Evolutionary conservation across 2,329 filamentous ascomycete genomes (phyloP).

Genomic region (Periconia macrospinosa): DNA sequence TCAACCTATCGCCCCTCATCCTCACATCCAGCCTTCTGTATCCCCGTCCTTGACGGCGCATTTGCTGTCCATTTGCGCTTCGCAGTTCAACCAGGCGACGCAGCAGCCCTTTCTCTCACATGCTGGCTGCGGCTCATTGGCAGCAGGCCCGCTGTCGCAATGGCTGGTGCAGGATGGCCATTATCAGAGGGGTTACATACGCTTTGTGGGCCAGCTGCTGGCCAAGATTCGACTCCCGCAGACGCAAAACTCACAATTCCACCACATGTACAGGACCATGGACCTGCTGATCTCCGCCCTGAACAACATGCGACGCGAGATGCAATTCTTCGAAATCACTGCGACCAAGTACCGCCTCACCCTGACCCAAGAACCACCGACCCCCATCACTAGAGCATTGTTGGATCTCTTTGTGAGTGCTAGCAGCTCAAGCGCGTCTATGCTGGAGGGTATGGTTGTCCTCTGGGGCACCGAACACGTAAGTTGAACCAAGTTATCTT

Average conservation of each 20-base stretch:
- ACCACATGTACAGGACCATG: conserved; percentile 59
- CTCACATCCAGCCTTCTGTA: conserved; percentile 22
- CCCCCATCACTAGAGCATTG: conserved; percentile 56
- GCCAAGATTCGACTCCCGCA: conserved; percentile 61
- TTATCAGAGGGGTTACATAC: conserved; percentile 71
- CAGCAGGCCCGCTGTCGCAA: conserved; percentile 58
- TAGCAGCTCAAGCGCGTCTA: conserved; percentile 51
- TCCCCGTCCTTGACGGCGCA: conserved; percentile 58
- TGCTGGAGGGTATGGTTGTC: conserved; percentile 72
- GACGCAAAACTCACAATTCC: conserved; percentile 45
- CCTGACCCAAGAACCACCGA: conserved; percentile 49
- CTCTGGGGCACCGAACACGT: conserved; percentile 75
- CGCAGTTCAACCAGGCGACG: conserved; percentile 59
- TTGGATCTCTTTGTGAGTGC: conserved; percentile 63
- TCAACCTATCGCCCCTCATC: conserved; percentile 37
- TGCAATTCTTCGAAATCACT: conserved; percentile 68
- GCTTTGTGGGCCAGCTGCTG: conserved; percentile 67
- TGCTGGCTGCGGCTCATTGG: conserved; percentile 64
- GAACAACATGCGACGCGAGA: conserved; percentile 67
- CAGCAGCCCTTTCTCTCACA: conserved; percentile 67
- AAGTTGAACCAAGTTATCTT: conserved; percentile 16
- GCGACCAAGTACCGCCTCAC: conserved; percentile 62
- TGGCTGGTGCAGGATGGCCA: conserved; percentile 75
- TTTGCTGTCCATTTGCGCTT: conserved; percentile 55
- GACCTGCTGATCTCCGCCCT: conserved; percentile 66